Evolutionary conservation across 306 rosid genomes (phyloP).

Genomic region (Hippophae rhamnoides): DNA sequence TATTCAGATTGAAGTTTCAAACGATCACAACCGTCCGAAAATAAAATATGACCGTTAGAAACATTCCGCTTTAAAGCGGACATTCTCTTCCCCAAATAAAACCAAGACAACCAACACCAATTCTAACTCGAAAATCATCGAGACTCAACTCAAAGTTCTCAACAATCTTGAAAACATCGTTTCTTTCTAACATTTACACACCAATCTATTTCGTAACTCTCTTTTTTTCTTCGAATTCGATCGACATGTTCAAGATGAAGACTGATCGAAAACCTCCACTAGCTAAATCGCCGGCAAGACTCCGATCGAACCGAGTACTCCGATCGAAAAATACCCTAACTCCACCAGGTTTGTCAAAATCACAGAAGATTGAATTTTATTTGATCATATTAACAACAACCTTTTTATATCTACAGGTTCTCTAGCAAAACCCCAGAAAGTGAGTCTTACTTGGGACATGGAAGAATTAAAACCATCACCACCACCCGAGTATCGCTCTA

Average conservation of each 20-base stretch:
- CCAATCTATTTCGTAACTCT: neutral
- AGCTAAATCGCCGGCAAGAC: conserved; percentile 53
- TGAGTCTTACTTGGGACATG: conserved; percentile 17
- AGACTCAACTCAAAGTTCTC: neutral
- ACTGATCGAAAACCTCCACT: conserved; percentile 60
- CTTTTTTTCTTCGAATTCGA: neutral
- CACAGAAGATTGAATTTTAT: neutral
- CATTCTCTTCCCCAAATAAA: neutral
- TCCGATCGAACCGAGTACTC: conserved; percentile 34
- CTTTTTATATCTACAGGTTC: conserved; percentile 34
- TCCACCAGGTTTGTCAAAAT: conserved; percentile 41
- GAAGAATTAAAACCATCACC: conserved; percentile 32
- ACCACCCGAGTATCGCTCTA: conserved; percentile 63
- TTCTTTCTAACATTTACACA: neutral
- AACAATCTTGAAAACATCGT: no score
- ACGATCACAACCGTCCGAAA: no score
- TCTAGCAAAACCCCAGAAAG: conserved; percentile 42
- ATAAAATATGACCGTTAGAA: conserved; percentile 42
- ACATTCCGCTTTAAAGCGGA: conserved; percentile 19
- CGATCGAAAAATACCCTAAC: conserved; percentile 43
- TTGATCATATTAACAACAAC: neutral
- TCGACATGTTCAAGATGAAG: conserved; percentile 38
- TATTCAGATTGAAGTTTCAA: no score
- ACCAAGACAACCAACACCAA: neutral
- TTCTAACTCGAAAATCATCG: neutral